Percentiles rank a stretch among this genome's conserved stretches.
Evolutionary conservation across 2,329 filamentous ascomycete genomes (phyloP).

Genomic region (Paracoccidioides brasiliensis): DNA sequence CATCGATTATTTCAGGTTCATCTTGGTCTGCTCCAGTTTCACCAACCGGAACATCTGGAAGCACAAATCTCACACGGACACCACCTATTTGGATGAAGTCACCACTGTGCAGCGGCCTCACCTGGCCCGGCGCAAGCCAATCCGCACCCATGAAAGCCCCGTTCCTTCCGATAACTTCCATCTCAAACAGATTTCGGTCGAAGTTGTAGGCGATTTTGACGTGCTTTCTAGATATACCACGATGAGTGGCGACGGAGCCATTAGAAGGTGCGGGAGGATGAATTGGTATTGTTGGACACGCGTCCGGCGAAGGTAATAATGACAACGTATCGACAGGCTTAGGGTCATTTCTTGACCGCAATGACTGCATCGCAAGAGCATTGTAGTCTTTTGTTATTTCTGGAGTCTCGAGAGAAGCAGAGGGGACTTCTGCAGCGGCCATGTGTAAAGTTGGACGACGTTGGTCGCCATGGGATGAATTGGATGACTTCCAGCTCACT

Average conservation of each 20-base stretch:
- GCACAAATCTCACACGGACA: conserved; percentile 43
- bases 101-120: conserved; percentile 41
- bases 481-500: conserved; percentile 37
- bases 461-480: conserved; percentile 32
- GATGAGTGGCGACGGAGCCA: conserved; percentile 37
- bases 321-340: conserved; percentile 35
- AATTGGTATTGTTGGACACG: conserved; percentile 46
- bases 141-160: conserved; percentile 43
- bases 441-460: conserved; percentile 17
- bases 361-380: conserved; percentile 33
- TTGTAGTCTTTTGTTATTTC: conserved; percentile 31
- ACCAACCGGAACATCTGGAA: conserved; percentile 39
- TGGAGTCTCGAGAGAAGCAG: conserved; percentile 5
- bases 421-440: conserved; percentile 7
- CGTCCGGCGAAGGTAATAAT: conserved; percentile 38
- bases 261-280: conserved; percentile 40
- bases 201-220: conserved; percentile 49
- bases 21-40: conserved; percentile 37
- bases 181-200: conserved; percentile 42
- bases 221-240: conserved; percentile 49
- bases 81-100: conserved; percentile 47
- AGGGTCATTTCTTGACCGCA: conserved; percentile 25
- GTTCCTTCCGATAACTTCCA: conserved; percentile 47
- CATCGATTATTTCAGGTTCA: conserved; percentile 26
- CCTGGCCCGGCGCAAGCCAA: conserved; percentile 35